Base-by-base conservation (phyloP, 805 yeast genomes). In the Candida multigemmis region DNA sequence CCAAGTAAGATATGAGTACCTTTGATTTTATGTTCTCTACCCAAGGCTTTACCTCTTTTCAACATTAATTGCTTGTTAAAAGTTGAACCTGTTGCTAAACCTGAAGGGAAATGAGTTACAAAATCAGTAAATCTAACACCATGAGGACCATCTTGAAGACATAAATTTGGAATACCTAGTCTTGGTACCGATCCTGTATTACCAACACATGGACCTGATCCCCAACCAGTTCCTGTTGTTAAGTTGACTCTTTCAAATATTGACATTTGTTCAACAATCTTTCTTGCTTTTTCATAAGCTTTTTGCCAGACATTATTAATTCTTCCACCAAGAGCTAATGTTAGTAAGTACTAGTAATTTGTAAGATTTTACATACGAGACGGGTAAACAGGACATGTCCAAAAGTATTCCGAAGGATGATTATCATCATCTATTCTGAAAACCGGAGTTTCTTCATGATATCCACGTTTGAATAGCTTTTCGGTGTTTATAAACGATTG, bases 151-250 rank as follows among this genome's bases (percentile, higher is more conserved):
- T 74, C 79, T 38, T 74, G 79, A 16, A 73, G 53, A 37, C 81
- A 74, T 9, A 75, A 44, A 7, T 68, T 58, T 3, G 73, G 71
- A 27, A 72, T 67, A 6, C 68, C 70, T 15, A 73, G 49, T 16
- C 78, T 47, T 13, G 74, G 74, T 23, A 73, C 65, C 5, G 68
- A 53, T 0, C 79, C 79, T 0, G 78, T 71, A 40, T 73, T 74
- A 2, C 79, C 80, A 18, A 71, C 59, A 42, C 78, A 70, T 2
- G 74, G 75, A 5, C 77, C 78, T 16, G 71, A 59, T 2, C 74
- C 74, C 71, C 76, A 72, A 12, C 77, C 77, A 9, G 73, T 71
- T 11, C 80, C 81, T 3, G 78, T 68, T 5, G 80, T 74, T 26
- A 74, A 47, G 41, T 74, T 74, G 15, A 71, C 77, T 37, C 73